These are phyloP conservation scores for Pulicaria dysenterica DNA, from an alignment of 129 eudicot genomes.

Conservation along the genomic window DNA sequence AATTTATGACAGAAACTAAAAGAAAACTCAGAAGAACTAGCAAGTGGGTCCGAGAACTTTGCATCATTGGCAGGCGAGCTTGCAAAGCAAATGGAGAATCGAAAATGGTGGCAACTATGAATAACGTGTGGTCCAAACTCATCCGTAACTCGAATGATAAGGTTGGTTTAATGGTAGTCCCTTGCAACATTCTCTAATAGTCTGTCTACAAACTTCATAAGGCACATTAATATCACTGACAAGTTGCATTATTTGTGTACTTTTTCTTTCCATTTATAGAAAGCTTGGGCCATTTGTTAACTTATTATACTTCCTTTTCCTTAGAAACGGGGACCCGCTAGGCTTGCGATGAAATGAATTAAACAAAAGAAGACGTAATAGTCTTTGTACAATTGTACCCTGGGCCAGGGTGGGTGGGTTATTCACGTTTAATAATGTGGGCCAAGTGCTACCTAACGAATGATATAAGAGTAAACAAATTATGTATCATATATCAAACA, in stretches of 20 bases:
- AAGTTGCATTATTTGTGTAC: slow-evolving; percentile 7
- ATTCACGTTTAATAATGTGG: neutral
- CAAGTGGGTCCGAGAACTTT: slow-evolving; percentile 73
- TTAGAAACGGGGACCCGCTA: neutral
- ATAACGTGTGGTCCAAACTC: neutral
- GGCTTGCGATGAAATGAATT: neutral
- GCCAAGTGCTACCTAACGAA: neutral
- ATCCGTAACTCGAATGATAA: neutral
- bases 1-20: slow-evolving; percentile 58
- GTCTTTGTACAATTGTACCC: too few relatives aligned
- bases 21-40: slow-evolving; percentile 71
- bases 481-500: neutral
- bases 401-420: neutral
- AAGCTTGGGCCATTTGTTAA: neutral
- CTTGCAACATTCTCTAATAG: slow-evolving; percentile 10
- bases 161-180: neutral
- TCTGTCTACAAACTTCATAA: slow-evolving; percentile 11
- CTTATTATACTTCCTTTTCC: neutral
- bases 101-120: slow-evolving; percentile 96
- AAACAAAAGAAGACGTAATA: too few relatives aligned
- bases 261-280: slow-evolving; percentile 29
- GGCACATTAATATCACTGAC: neutral
- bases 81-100: slow-evolving; percentile 75
- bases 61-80: slow-evolving; percentile 77
- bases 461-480: too few relatives aligned